These are phyloP conservation scores for Solanum peruvianum DNA, from an alignment of 257 asterid species.

Conservation along the genomic window DNA sequence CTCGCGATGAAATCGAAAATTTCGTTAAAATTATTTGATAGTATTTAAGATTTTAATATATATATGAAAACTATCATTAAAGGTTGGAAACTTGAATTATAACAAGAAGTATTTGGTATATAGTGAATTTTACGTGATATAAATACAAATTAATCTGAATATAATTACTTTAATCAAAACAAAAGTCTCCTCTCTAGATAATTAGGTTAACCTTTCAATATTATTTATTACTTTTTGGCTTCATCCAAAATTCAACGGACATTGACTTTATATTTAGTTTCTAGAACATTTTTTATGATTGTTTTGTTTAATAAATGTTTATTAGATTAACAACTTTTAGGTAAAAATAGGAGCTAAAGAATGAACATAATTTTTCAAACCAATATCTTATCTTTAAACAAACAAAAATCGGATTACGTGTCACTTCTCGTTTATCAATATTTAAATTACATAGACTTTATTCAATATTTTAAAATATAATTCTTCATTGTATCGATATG, in stretches of 20 bases:
- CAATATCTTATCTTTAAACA: background rate
- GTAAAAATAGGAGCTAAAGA: background rate
- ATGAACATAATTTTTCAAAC: background rate
- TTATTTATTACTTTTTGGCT: background rate
- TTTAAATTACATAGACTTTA: background rate
- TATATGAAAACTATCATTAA: background rate
- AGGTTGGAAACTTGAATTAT: fast-evolving
- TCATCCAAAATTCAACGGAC: background rate
- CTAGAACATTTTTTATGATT: background rate
- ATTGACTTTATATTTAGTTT: background rate
- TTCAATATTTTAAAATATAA: background rate
- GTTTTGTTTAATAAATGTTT: background rate
- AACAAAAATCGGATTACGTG: background rate
- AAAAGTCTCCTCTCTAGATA: background rate
- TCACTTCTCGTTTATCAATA: background rate
- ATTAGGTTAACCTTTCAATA: background rate
- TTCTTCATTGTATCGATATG: background rate
- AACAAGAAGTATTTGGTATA: background rate
- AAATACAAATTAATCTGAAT: background rate
- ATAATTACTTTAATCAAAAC: background rate
- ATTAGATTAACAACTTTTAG: background rate
- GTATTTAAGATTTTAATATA: background rate
- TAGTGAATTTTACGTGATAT: fast-evolving
- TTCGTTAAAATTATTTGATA: background rate
- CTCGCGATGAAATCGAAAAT: fast-evolving